These are phyloP conservation scores for Phytophthora sp. DNA, from an alignment of 352 stramenopile species.

Conservation along the genomic window DNA sequence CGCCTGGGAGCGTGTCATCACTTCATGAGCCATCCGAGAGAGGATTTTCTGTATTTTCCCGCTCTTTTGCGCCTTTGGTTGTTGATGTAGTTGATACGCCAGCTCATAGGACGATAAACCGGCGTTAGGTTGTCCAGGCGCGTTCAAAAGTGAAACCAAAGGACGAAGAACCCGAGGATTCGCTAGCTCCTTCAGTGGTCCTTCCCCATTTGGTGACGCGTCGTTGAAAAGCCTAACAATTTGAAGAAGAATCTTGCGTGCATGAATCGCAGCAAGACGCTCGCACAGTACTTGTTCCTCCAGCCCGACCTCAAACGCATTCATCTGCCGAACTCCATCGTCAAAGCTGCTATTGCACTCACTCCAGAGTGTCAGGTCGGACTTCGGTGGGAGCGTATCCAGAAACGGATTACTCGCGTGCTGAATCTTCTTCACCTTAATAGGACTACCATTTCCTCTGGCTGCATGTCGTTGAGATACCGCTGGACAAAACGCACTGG, in stretches of 20 bases:
- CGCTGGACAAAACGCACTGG: slow-evolving; percentile 42
- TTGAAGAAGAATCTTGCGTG: slow-evolving; percentile 70
- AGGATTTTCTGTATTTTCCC: slow-evolving; percentile 74
- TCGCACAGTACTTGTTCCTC: slow-evolving; percentile 71
- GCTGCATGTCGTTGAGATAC: slow-evolving; percentile 20
- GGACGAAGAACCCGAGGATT: slow-evolving; percentile 72
- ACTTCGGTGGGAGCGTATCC: slow-evolving; percentile 22
- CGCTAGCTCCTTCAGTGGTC: slow-evolving; percentile 60
- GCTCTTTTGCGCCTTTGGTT: slow-evolving; percentile 28
- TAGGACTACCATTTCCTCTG: slow-evolving; percentile 48
- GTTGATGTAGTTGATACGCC: slow-evolving; percentile 28
- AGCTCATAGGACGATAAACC: slow-evolving; percentile 2
- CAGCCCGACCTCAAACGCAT: slow-evolving; percentile 61
- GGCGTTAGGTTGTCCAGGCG: slow-evolving; percentile 8
- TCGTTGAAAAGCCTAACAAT: slow-evolving; percentile 62
- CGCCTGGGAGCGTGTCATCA: slow-evolving; percentile 43
- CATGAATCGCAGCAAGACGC: slow-evolving; percentile 65
- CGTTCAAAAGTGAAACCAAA: slow-evolving; percentile 61
- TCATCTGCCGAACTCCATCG: slow-evolving; percentile 65
- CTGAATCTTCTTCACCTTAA: slow-evolving; percentile 50
- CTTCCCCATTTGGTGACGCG: slow-evolving; percentile 30
- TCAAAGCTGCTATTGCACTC: slow-evolving; percentile 72
- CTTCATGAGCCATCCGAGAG: slow-evolving; percentile 49
- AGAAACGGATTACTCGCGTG: slow-evolving; percentile 7
- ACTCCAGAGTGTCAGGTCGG: slow-evolving; percentile 67